These are phyloP conservation scores for Thalassiosira hispida DNA, from an alignment of 352 stramenopile species.

Conservation along the genomic window DNA sequence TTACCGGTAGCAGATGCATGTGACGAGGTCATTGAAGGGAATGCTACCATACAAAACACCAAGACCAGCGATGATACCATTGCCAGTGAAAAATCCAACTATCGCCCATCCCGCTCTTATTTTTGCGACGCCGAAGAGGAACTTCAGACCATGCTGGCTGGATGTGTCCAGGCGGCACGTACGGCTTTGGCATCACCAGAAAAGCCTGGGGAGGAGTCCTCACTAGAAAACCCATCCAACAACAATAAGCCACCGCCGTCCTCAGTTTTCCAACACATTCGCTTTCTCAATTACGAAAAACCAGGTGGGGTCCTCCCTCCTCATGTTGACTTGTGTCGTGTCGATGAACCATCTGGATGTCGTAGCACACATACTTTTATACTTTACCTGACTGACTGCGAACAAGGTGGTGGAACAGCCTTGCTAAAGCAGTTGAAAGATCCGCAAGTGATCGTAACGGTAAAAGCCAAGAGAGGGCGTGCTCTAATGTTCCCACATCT, in stretches of 20 bases:
- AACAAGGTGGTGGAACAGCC: constrained; percentile 57
- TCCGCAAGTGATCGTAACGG: constrained; percentile 50
- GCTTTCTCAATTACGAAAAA: constrained; percentile 72
- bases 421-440: constrained; percentile 61
- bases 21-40: constrained; percentile 14
- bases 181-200: neutral
- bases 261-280: constrained; percentile 72
- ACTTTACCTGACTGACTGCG: constrained; percentile 72
- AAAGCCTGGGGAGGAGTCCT: neutral
- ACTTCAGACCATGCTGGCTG: constrained; percentile 45
- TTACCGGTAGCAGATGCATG: constrained; percentile 50
- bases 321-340: constrained; percentile 73
- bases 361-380: constrained; percentile 82
- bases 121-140: constrained; percentile 73
- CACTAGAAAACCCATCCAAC: neutral
- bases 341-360: constrained; percentile 43
- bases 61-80: neutral
- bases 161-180: constrained; percentile 31
- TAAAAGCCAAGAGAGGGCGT: constrained; percentile 57
- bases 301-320: constrained; percentile 57
- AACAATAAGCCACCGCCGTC: constrained; percentile 7
- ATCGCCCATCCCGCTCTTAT: constrained; percentile 62
- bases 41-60: neutral
- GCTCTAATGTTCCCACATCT: constrained; percentile 77
- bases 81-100: constrained; percentile 23